Evolutionary conservation across 1,284 basidiomycete genomes (phyloP), one percentile per base, ranked within the genome.

Genomic region (Irpex rosettiformis): DNA sequence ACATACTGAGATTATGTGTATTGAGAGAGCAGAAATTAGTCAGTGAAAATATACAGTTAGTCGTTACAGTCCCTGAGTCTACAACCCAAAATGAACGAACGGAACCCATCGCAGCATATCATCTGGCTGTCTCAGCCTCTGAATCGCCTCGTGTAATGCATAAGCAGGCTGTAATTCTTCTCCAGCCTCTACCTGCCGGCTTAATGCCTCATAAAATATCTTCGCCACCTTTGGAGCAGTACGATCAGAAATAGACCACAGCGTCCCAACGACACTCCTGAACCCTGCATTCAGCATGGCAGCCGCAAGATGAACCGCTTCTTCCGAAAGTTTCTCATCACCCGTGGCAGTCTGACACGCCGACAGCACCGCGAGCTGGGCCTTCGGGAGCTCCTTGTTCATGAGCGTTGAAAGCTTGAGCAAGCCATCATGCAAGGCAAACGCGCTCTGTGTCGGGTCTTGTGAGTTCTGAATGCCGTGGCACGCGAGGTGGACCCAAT

Each of bases 281-380:
- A 37, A 67, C n/a, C 68, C 68, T 13, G 64, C 61, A 13, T 65
- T 59, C 24, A 64, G 61, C 68, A 70, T 59, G 21, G 63, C 64
- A 21, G 66, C 66, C 1, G 67, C 66, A 16, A 70, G 64, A 54
- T 69, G 66, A 16, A 66, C 59, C 22, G 58, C 55, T 33, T 67
- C 64, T 16, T 63, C 64, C 16, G 61, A 61, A 11, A 37, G 33
- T 2, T 28, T 47, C 13, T 45, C 49, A 18, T 54, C 27, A 6
- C n/a, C 25, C 16, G 33, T 37, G 16, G 58, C 67, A 27, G 61
- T 70, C 21, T 64, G 66, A 54, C 73, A 75, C 1, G 71, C 70
- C 22, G 71, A 69, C 27, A 78, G 58, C 57, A 77, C 73, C 2
- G 74, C 74, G 51, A 79, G 70, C 47, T 75, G 67, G 1, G 70